Percentiles rank a stretch among this genome's conserved stretches.
phyloP scores from a whole-genome alignment of 805 yeast genomes.

The Aciculoconidium aculeatum region DNA sequence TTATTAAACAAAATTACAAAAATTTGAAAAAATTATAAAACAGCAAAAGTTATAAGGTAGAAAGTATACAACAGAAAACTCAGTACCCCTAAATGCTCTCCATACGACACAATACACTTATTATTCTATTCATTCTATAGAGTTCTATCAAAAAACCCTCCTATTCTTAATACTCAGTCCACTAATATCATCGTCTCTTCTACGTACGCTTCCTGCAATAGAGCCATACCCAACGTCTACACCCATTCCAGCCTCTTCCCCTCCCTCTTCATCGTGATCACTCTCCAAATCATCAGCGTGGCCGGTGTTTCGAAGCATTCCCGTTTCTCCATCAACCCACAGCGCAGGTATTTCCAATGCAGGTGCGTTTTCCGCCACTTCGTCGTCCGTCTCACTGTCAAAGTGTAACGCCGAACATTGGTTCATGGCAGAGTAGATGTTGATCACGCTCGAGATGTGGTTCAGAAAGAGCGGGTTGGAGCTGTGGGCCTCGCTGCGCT shows the following conservation, averaged over 20 bases:
- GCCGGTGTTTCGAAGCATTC: conserved; percentile 18
- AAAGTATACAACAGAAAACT: too few species aligned
- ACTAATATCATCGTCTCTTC: conserved; percentile 19
- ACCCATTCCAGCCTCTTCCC: conserved; percentile 35
- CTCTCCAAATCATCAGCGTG: conserved; percentile 33
- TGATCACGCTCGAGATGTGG: conserved; percentile 6
- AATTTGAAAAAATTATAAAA: too few species aligned
- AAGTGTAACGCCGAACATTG: conserved; percentile 34
- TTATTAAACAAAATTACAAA: too few species aligned
- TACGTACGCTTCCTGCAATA: conserved; percentile 28
- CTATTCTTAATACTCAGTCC: conserved; percentile 9
- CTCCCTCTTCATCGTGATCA: conserved; percentile 12
- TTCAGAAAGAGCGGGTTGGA: conserved; percentile 9
- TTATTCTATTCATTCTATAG: background rate
- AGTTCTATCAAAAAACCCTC: conserved; percentile 4
- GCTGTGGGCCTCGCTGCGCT: conserved; percentile 3
- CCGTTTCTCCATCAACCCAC: conserved; percentile 14
- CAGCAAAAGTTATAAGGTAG: too few species aligned
- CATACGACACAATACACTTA: too few species aligned
- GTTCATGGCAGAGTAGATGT: conserved; percentile 28
- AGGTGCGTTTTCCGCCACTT: conserved; percentile 8
- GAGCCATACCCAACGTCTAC: conserved; percentile 36
- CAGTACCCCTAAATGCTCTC: too few species aligned
- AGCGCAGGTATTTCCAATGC: conserved; percentile 18
- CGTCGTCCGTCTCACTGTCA: conserved; percentile 22